A percentile compares a stretch with the other conserved stretches of the same genome.
Evolutionary conservation across 495 filamentous ascomycete genomes (phyloP).

Genomic region (Pseudevernia furfuracea): DNA sequence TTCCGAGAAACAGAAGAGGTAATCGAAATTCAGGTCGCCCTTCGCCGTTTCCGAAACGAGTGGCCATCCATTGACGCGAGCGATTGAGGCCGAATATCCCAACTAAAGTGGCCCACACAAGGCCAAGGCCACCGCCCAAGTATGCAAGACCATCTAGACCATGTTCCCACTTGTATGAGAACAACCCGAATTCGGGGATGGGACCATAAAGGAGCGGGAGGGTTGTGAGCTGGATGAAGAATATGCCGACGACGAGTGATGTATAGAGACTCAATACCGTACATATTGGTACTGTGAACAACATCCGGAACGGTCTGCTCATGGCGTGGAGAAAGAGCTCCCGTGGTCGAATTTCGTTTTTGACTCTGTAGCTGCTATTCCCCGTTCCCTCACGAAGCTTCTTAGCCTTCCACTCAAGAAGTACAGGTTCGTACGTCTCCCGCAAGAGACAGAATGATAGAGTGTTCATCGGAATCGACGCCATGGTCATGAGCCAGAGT

Average conservation of each 20-base stretch:
- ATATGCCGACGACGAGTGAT: neutral
- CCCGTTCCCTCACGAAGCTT: neutral
- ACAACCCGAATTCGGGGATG: constrained; percentile 1
- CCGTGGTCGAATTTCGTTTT: neutral
- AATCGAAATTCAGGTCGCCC: constrained; percentile 46
- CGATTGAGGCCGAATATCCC: neutral
- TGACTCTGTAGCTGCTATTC: neutral
- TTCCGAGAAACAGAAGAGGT: constrained; percentile 49
- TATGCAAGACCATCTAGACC: constrained; percentile 16
- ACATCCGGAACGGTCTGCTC: neutral
- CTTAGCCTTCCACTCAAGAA: neutral
- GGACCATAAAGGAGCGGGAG: constrained; percentile 25
- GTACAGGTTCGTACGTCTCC: neutral
- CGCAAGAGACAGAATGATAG: neutral
- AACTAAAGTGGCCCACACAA: neutral
- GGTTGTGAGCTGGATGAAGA: neutral
- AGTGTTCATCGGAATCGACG: neutral
- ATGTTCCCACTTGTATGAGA: constrained; percentile 17
- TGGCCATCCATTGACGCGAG: neutral
- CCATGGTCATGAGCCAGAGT: neutral
- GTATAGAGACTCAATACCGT: neutral
- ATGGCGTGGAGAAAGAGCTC: neutral
- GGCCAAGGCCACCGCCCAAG: constrained; percentile 6
- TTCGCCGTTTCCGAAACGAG: neutral
- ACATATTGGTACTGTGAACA: neutral